phyloP scores from a whole-genome alignment of 78 protist genomes.

The Dictyostelium purpureum region DNA sequence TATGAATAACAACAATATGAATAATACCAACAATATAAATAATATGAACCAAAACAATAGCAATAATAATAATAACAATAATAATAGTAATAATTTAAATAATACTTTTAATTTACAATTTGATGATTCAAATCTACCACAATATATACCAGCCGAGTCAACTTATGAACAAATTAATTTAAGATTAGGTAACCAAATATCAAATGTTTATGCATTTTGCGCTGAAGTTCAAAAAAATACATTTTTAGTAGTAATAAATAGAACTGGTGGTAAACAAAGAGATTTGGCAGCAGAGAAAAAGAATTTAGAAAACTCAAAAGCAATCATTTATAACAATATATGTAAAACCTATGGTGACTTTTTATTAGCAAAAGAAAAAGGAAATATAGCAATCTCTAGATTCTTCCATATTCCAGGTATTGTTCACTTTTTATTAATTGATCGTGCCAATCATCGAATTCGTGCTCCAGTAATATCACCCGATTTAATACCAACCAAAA shows the following conservation, averaged over 20 bases:
- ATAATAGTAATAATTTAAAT: not conserved
- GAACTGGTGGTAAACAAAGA: not conserved
- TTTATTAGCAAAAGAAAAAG: constrained; percentile 27
- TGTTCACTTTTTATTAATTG: constrained; percentile 58
- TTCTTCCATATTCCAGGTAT: constrained; percentile 70
- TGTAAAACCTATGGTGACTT: constrained; percentile 20
- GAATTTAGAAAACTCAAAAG: constrained; percentile 36
- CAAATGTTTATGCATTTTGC: constrained; percentile 40
- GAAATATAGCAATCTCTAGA: constrained; percentile 10
- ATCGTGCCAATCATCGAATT: constrained; percentile 51
- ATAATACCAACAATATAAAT: not conserved
- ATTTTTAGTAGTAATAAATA: constrained; percentile 19
- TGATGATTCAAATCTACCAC: not conserved
- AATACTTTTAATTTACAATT: not conserved
- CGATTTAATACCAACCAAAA: not conserved
- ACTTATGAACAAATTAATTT: constrained; percentile 33
- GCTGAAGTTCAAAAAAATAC: constrained; percentile 35
- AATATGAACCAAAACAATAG: too few relatives aligned
- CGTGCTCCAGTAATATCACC: constrained; percentile 50
- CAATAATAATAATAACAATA: too few relatives aligned
- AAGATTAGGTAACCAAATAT: not conserved
- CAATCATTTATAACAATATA: not conserved
- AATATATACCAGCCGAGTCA: constrained; percentile 15
- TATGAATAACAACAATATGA: not conserved
- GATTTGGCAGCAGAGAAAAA: constrained; percentile 6